Evolutionary conservation across 805 yeast species (phyloP), one percentile per base, ranked within the genome.

Genomic region (Allodekkera sacchari): DNA sequence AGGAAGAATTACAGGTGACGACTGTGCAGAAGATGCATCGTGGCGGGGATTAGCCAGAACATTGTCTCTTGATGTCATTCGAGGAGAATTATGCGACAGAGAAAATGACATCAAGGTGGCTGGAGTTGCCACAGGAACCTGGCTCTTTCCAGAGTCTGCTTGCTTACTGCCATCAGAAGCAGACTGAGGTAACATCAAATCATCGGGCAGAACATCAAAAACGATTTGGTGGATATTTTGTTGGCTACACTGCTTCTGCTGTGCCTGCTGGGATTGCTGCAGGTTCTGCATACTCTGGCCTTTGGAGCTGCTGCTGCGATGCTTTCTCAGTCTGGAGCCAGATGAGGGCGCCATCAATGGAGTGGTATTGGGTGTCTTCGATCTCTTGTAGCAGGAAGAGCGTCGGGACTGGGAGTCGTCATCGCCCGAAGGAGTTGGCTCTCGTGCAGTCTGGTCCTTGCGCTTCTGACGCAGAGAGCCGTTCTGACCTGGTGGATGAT

Each of bases 301-400:
- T 22, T 12, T 34, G 30, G 12, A 9, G 15, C 16, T n/a, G 34
- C 12, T 31, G 21, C 21, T 21, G 27, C 27, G 13, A 17, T 18
- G 9, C 11, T 20, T 14, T 10, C 25, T 18, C 21, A 16, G 24
- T 26, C 15, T 29, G 36, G 16, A 20, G 34, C 24, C 25, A 31
- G 24, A 31, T 34, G 18, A 34, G 28, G 67, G 62, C 1, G 57
- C 56, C 31, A 62, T 55, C 4, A 53, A 46, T 10, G 67, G 67
- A 1, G 66, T 61, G 33, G 56, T 46, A 1, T 55, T 57, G 1
- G 67, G 65, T 2, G 66, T 61, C 35, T 57, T 62, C 4, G 66
- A 51, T 35, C 54, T 51, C 39, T 48, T 53, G 41, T 39, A 50
- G 22, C 39, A 32, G 31, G 25, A 28, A 23, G 12, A 26, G 18